phyloP scores from a whole-genome alignment of 2,329 filamentous ascomycete species.

The Cladophialophora exuberans region DNA sequence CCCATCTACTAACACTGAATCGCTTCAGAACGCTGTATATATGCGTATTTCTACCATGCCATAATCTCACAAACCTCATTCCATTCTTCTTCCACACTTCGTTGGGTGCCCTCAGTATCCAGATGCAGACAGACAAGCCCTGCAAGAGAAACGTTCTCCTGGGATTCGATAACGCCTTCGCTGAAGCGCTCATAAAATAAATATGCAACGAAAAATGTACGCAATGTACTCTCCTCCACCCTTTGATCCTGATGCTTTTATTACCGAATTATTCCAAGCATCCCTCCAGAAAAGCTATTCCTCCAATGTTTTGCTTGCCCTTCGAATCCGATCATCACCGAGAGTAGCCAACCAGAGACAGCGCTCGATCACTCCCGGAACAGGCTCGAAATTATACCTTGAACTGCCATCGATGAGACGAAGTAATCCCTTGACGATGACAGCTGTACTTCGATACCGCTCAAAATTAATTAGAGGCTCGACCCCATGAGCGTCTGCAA shows the following conservation, averaged over 20 bases:
- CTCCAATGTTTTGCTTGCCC: conserved; percentile 49
- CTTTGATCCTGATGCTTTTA: too few relatives aligned
- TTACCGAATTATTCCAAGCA: too few relatives aligned
- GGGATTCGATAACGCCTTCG: conserved; percentile 13
- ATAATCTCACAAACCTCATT: not conserved
- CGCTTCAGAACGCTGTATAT: not conserved
- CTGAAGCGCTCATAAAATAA: conserved; percentile 17
- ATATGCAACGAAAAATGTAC: not conserved
- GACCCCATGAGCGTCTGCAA: conserved; percentile 49
- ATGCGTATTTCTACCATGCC: conserved; percentile 1
- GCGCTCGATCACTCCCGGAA: conserved; percentile 62
- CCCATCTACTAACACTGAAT: conserved; percentile 5
- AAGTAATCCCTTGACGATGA: conserved; percentile 66
- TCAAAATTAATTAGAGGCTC: conserved; percentile 69
- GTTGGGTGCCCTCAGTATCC: not conserved
- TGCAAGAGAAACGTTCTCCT: not conserved
- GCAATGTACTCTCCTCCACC: not conserved
- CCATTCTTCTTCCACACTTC: not conserved
- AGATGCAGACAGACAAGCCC: not conserved
- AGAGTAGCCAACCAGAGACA: conserved; percentile 68
- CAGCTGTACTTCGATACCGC: conserved; percentile 66
- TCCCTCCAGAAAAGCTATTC: not conserved
- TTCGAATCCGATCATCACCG: conserved; percentile 60
- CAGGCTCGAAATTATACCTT: conserved; percentile 62
- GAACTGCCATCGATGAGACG: conserved; percentile 66